Percentiles rank a stretch among this genome's conserved stretches.
Conservation (phyloP, 2,329 filamentous ascomycete genomes). For the Fusarium tupiense region DNA sequence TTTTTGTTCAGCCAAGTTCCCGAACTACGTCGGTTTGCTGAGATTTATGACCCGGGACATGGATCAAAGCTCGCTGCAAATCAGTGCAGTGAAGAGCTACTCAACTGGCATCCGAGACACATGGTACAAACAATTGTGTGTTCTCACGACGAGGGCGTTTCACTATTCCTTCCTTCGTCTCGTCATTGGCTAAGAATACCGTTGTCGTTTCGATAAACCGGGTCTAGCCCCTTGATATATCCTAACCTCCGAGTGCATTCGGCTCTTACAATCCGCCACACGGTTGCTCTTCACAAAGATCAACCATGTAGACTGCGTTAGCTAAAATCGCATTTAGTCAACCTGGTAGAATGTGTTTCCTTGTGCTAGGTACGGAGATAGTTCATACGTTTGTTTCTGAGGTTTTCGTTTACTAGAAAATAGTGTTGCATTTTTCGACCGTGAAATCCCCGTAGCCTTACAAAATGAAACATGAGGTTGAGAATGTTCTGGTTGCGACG, state of each 20-base stretch:
- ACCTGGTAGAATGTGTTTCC: rapidly evolving
- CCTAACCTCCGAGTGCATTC: neutral
- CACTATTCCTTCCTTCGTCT: neutral
- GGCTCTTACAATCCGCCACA: neutral
- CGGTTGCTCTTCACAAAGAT: neutral
- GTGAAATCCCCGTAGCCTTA: neutral
- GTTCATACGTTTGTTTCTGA: neutral
- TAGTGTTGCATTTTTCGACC: neutral
- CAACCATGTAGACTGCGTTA: no score
- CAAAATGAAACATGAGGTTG: no score
- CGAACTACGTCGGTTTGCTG: neutral
- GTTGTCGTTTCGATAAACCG: neutral
- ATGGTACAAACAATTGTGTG: neutral
- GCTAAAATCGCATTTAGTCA: no score
- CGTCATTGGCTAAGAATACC: neutral
- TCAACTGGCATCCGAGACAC: neutral
- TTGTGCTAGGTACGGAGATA: rapidly evolving
- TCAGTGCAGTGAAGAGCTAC: neutral
- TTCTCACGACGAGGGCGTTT: neutral
- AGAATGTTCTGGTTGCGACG: neutral
- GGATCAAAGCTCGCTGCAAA: neutral
- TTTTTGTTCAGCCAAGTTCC: rapidly evolving
- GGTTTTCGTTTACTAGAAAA: neutral
- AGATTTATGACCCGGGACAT: neutral
- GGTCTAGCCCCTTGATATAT: neutral